A percentile compares a stretch with the other conserved stretches of the same genome.
phyloP scores from a whole-genome alignment of 129 eudicot genomes.

The Flaveria linearis region DNA sequence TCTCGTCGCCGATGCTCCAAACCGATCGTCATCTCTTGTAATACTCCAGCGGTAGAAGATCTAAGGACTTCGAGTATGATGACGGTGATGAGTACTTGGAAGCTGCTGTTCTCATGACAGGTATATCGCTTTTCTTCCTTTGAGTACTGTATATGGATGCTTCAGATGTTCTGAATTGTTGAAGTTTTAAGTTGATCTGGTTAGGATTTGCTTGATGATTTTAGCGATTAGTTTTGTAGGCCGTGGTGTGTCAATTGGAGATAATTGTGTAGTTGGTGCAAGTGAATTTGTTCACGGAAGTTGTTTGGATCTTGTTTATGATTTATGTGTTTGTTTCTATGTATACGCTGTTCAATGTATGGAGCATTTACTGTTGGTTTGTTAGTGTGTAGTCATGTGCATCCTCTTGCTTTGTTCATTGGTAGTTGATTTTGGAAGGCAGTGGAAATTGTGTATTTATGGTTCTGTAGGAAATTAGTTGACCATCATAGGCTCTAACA shows the following conservation, averaged over 20 bases:
- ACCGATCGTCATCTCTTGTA: conserved; percentile 32
- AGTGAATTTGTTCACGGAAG: background rate
- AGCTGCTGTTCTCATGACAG: conserved; percentile 64
- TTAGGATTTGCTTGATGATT: conserved; percentile 7
- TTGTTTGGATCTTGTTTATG: background rate
- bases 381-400: background rate
- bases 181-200: conserved; percentile 9
- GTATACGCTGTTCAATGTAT: background rate
- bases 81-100: conserved; percentile 51
- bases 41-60: conserved; percentile 38
- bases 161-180: background rate
- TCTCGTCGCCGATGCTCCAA: conserved; percentile 26
- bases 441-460: background rate
- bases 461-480: background rate
- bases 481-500: background rate
- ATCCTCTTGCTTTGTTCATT: background rate
- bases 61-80: conserved; percentile 24
- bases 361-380: background rate
- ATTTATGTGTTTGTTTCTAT: background rate
- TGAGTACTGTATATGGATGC: background rate
- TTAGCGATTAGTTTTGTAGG: conserved; percentile 20
- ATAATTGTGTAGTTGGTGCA: background rate
- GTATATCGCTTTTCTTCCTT: conserved; percentile 23
- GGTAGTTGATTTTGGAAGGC: background rate
- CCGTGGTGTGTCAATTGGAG: background rate